These are phyloP conservation scores for Pichia membranifaciens DNA, from an alignment of 805 yeast species.

Conservation along the genomic window DNA sequence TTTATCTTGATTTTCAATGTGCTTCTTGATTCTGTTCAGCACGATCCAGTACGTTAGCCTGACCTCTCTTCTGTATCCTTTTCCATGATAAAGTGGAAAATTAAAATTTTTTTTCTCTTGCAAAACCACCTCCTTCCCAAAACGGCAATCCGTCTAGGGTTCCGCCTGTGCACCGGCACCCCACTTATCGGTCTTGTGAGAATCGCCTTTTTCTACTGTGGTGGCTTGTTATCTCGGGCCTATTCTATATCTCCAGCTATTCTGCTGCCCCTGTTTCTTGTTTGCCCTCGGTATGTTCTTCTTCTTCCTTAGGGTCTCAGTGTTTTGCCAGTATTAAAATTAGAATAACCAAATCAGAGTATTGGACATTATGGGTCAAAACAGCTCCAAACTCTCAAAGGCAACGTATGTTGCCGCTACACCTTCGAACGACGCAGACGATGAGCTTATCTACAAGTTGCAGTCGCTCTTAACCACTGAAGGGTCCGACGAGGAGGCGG, in stretches of 20 bases:
- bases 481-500: not conserved
- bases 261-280: not conserved
- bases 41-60: not conserved
- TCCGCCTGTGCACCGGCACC: constrained; percentile 1
- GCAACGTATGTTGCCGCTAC: constrained; percentile 8
- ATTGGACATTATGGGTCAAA: constrained; percentile 11
- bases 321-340: no score
- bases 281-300: not conserved
- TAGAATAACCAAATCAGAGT: no score
- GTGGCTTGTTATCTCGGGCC: not conserved
- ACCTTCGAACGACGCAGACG: constrained; percentile 20
- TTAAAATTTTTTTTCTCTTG: constrained; percentile 1
- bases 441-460: constrained; percentile 28
- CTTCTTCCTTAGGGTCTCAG: no score
- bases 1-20: no score
- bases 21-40: not conserved
- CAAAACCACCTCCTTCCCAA: constrained; percentile 5
- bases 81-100: not conserved
- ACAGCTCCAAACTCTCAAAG: not conserved
- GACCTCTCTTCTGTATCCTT: no score
- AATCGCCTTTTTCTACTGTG: no score
- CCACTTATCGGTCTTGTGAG: constrained; percentile 3
- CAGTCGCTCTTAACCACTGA: constrained; percentile 19
- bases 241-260: no score
- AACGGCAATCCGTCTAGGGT: not conserved